Evolutionary conservation across 495 filamentous ascomycete species (phyloP), one percentile per base, ranked within the genome.

Genomic region (Penicillium egyptiacum): DNA sequence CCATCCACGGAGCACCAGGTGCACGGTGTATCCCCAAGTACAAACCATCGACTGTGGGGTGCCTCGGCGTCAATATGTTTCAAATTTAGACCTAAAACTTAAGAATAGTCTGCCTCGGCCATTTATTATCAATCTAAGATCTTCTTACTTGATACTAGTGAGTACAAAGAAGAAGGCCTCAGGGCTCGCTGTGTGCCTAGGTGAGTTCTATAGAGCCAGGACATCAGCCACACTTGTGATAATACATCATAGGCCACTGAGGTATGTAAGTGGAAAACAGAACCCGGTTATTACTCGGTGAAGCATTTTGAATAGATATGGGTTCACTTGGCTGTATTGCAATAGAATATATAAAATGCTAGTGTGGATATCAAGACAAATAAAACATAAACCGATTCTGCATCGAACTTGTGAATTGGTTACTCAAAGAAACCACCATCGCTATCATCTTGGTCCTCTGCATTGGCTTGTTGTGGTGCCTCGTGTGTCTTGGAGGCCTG

Each of bases 381-480:
- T 55, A 45, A 53, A 35, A 47, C 45, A 57, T 54, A 42, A 41
- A 50, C 50, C 28, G 41, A 33, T 30, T 33, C 43, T 55, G 41
- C 20, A 40, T 42, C 25, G 2, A 39, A 20, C 23, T 43, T n/a
- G 20, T 20, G 40, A n/a, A 31, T 19, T 62, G 53, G 69, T 53
- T 68, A 62, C 55, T 76, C 73, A 31, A 76, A 86, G 67, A 86
- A 86, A 5, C 80, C 83, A 22, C 78, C 83, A 63, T 84, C 83
- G 61, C 80, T 84, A 0, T 81, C 78, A 16, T 72, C 74, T 9
- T 74, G 67, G 45, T 67, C 65, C 19, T 49, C 55, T 6, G 47
- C 30, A 19, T 20, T 26, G 22, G n/a, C 22, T 26, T 48, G 37
- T 12, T 53, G 53, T 16, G 59, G 52, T 19, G 55, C 52, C 37